These are phyloP conservation scores for Juncus inflexus DNA, from an alignment of 176 grass and related monocot genomes.

Conservation along the genomic window DNA sequence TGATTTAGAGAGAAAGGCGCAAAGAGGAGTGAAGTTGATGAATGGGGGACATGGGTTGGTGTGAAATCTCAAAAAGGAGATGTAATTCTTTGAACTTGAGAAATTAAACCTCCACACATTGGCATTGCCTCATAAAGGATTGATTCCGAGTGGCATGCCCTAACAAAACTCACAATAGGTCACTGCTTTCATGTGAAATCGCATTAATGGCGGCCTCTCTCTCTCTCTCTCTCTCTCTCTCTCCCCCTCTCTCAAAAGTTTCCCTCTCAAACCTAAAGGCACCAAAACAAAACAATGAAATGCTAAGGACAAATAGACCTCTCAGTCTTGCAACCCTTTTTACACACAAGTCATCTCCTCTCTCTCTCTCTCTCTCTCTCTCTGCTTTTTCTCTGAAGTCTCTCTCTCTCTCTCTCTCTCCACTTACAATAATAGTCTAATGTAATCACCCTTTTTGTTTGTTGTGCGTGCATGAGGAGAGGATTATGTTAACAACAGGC, in stretches of 20 bases:
- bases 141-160: neutral
- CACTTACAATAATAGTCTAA: no score
- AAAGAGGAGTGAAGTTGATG: neutral
- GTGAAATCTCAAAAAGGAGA: constrained; percentile 10
- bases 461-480: no score
- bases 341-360: neutral
- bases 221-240: constrained; percentile 3
- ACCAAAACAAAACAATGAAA: constrained; percentile 1
- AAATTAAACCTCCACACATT: constrained; percentile 2
- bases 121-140: constrained; percentile 21
- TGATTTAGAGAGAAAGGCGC: neutral
- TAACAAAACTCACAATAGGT: neutral
- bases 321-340: constrained; percentile 5
- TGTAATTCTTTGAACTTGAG: neutral
- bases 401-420: no score
- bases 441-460: no score
- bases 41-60: neutral
- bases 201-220: constrained; percentile 13
- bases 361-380: no score
- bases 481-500: no score
- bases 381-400: no score
- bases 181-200: constrained; percentile 23
- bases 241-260: constrained; percentile 17
- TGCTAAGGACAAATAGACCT: constrained; percentile 13
- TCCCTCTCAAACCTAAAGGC: constrained; percentile 20